Base-by-base conservation (phyloP, 805 yeast genomes). In the Zygoascus ofunaensis region DNA sequence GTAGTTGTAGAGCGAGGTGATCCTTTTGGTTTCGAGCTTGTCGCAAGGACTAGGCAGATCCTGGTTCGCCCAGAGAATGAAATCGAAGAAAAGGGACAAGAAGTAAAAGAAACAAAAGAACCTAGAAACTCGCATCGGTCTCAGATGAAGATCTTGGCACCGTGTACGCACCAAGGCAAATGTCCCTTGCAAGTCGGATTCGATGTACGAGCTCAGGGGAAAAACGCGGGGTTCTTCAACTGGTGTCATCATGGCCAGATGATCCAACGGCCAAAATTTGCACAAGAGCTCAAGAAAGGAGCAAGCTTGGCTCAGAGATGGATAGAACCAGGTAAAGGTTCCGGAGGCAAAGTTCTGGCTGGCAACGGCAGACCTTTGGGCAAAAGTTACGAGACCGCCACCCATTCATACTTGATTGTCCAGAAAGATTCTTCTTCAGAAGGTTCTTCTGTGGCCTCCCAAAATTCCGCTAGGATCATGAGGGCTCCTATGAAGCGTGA, bases 41-140 rank as follows among this genome's bases (percentile, higher is more conserved):
- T 87, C 46, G 94, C 95, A 0, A 70, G 96, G 43, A 96, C 97
- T 3, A 72, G 98, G 56, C 96, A 90, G 60, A 65, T 86, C 3
- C 77, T 87, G 74, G 66, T 90, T n/a, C 76, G 97, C 53, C 96
- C 97, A 0, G 94, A 59, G 28, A 63, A 56, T 23, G 43, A 54
- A 17, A 53, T 48, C 4, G 51, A 48, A 3, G 30, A 26, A 8
- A 26, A 26, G 30, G 21, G 26, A 12, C 37, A 52, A 62, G 39
- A 22, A 34, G 12, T 12, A 7, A 12, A 26, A 12, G 30, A 7
- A 26, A 26, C 30, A 26, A 4, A 50, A 37, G 43, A 37, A 37
- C 24, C 26, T 10, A 8, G 23, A 46, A 23, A 48, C 38, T 22
- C 47, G 35, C 51, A 37, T 23, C 39, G 17, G 41, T 34, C 21